Evolutionary conservation across 169 alveolate species (phyloP), one percentile per base, ranked within the genome.

Genomic region (Blepharisma undulans): DNA sequence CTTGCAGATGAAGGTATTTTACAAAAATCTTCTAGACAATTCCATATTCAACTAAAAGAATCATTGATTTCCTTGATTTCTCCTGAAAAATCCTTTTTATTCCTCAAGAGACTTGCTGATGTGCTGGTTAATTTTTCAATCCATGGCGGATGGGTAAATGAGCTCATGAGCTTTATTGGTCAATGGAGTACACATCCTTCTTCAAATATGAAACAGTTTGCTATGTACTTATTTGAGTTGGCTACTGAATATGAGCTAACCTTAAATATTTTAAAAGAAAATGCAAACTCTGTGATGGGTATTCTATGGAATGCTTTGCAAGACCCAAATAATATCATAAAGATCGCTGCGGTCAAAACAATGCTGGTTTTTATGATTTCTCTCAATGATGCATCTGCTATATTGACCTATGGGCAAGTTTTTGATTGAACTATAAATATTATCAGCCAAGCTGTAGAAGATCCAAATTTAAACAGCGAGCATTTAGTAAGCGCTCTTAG

Each of bases 61-160:
- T 21, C 22, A 22, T 72, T 82, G 10, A 12, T 82, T 21, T 22
- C 27, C 7, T 60, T 82, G 36, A 82, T 82, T 34, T 22, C 27
- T 22, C 33, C 32, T 36, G 22, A 36, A 25, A 22, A 33, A 21
- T 59, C 89, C 10, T 48, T 34, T 22, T 21, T 19, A n/a, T 82
- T 82, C 25, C 48, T 82, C 7, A 82, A 82, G 32, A 82, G 60
- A 36, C 32, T 82, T 59, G 72, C 77, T 82, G 89, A 82, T 22
- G 36, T 82, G 8, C n/a, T 82, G 14, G 76, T 82, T 25, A 22
- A 21, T 22, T 59, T 82, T 22, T 21, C 78, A 0, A 21, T n/a
- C 21, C 72, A 16, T 34, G 76, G 16, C 10, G 34, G 60, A 19
- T 82, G 29, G 29, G 22, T 30, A 22, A 48, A 82, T 82, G 89